These are phyloP conservation scores for Pezicula carpinea DNA, from an alignment of 2,329 filamentous ascomycete genomes.

Conservation along the genomic window DNA sequence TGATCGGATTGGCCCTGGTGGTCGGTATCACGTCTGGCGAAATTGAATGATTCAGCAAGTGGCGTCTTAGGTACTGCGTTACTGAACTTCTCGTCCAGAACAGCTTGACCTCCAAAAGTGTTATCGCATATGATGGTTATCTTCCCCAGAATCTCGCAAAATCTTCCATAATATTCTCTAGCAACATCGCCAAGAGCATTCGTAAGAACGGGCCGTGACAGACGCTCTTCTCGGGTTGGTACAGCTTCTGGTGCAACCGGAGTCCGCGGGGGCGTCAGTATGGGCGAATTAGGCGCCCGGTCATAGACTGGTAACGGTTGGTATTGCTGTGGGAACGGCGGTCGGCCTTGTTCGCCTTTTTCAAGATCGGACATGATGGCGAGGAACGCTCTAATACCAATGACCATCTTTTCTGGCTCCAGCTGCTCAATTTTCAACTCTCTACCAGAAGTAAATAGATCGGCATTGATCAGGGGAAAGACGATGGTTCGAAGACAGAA, in stretches of 20 bases:
- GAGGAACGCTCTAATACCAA: slow-evolving; percentile 90
- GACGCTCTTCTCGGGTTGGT: slow-evolving; percentile 50
- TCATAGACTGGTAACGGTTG: slow-evolving; percentile 36
- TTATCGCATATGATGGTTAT: slow-evolving; percentile 97
- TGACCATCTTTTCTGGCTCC: slow-evolving; percentile 95
- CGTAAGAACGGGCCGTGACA: slow-evolving; percentile 61
- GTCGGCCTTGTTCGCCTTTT: slow-evolving; percentile 69
- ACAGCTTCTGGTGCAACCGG: slow-evolving; percentile 18
- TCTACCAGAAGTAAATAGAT: slow-evolving; percentile 65
- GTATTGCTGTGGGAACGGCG: slow-evolving; percentile 77
- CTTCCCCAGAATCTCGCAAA: slow-evolving; percentile 92
- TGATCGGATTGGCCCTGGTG: slow-evolving; percentile 68
- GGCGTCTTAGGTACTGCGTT: slow-evolving; percentile 88
- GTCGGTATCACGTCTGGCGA: slow-evolving; percentile 72
- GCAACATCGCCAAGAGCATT: slow-evolving; percentile 68
- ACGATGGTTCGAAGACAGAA: slow-evolving; percentile 89
- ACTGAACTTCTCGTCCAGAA: slow-evolving; percentile 90
- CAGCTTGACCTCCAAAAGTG: slow-evolving; percentile 92
- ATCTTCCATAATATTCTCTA: slow-evolving; percentile 81
- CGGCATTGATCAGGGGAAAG: slow-evolving; percentile 92
- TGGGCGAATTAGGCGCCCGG: slow-evolving; percentile 45
- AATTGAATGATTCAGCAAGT: slow-evolving; percentile 90
- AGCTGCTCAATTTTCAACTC: slow-evolving; percentile 79
- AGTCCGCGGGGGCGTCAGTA: slow-evolving; percentile 34
- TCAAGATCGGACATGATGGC: slow-evolving; percentile 92